phyloP scores from a whole-genome alignment of 805 yeast genomes.

The Zygoascus ofunaensis region DNA sequence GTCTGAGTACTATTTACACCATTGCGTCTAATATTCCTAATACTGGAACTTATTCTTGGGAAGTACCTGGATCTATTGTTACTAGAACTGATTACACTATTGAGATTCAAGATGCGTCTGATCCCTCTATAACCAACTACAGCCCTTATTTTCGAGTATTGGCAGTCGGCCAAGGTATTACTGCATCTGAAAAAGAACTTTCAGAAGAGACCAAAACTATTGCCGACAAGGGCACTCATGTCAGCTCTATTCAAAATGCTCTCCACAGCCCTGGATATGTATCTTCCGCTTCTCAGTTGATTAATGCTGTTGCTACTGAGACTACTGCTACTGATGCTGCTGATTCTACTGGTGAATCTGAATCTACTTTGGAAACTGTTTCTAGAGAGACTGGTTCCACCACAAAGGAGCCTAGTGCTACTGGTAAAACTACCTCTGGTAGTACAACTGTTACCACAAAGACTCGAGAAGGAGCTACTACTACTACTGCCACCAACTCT shows the following conservation, averaged over 20 bases:
- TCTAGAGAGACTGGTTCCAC: neutral
- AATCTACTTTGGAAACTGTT: neutral
- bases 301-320: slow-evolving; percentile 3
- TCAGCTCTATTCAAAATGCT: neutral
- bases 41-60: slow-evolving; percentile 25
- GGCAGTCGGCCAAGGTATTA: slow-evolving; percentile 17
- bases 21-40: slow-evolving; percentile 24
- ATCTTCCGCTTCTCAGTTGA: neutral
- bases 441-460: slow-evolving; percentile 6
- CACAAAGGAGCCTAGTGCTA: neutral
- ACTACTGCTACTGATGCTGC: slow-evolving; percentile 11
- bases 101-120: slow-evolving; percentile 18
- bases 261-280: slow-evolving; percentile 2
- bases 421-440: slow-evolving; percentile 6
- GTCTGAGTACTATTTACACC: slow-evolving; percentile 17
- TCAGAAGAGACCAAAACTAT: slow-evolving; percentile 5
- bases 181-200: slow-evolving; percentile 1
- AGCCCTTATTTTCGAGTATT: slow-evolving; percentile 21
- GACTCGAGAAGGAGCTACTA: neutral
- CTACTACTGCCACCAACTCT: slow-evolving; percentile 9
- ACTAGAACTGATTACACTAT: slow-evolving; percentile 21
- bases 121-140: slow-evolving; percentile 18
- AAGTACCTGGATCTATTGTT: slow-evolving; percentile 14
- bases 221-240: neutral
- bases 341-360: slow-evolving; percentile 8